A percentile compares a stretch with the other conserved stretches of the same genome.
Evolutionary conservation across 192 early-diverging fungal species (phyloP).

Genomic region (Kappamyces sp.): DNA sequence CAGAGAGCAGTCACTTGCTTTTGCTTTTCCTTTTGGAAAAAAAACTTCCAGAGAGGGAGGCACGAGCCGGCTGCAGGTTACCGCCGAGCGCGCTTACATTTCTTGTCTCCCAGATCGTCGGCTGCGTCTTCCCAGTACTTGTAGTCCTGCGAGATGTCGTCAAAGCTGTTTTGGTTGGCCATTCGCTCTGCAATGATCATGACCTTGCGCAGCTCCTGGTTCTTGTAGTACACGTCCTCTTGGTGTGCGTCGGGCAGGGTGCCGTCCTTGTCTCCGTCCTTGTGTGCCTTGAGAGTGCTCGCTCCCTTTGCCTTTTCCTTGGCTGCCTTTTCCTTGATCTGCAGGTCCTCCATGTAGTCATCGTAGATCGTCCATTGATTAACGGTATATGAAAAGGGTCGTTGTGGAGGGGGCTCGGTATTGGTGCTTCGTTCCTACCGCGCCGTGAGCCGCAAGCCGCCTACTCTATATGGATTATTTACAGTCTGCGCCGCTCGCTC

Average conservation of each 20-base stretch:
- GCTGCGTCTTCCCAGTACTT: slow-evolving; percentile 64
- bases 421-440: slow-evolving; percentile 51
- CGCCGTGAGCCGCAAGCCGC: slow-evolving; percentile 5
- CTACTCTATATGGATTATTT: slow-evolving; percentile 54
- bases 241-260: slow-evolving; percentile 46
- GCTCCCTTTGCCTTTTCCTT: slow-evolving; percentile 54
- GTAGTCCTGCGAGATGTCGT: slow-evolving; percentile 60
- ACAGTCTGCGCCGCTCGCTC: slow-evolving; percentile 56
- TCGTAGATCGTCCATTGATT: slow-evolving; percentile 63
- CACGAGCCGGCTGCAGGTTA: slow-evolving; percentile 35
- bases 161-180: slow-evolving; percentile 65
- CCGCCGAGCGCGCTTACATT: slow-evolving; percentile 27
- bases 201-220: slow-evolving; percentile 47
- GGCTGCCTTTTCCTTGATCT: slow-evolving; percentile 48
- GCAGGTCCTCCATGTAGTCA: slow-evolving; percentile 55
- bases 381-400: slow-evolving; percentile 46
- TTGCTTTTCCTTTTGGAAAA: slow-evolving; percentile 51
- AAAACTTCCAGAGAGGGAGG: slow-evolving; percentile 56
- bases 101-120: slow-evolving; percentile 49
- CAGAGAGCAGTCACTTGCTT: slow-evolving; percentile 56
- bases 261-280: slow-evolving; percentile 49
- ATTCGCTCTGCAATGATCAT: slow-evolving; percentile 54
- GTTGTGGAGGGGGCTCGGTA: slow-evolving; percentile 56
- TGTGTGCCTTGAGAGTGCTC: slow-evolving; percentile 38
- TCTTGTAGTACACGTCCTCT: slow-evolving; percentile 59